Evolutionary conservation across 345 rosid species (phyloP).

Genomic region (Crucihimalaya himalaica): DNA sequence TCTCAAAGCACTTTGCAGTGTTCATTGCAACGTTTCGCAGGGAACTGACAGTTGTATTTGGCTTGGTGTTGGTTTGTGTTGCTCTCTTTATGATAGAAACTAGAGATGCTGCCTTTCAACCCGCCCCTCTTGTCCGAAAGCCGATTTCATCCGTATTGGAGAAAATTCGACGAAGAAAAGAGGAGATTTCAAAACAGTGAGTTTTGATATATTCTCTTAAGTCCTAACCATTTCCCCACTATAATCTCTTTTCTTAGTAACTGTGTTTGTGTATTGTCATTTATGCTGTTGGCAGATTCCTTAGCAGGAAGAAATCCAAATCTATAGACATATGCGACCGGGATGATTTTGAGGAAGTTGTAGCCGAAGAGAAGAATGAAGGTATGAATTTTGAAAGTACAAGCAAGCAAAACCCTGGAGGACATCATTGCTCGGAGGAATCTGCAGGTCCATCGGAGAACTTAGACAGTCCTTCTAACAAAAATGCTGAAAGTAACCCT

Average conservation of each 20-base stretch:
- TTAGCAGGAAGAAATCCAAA: slow-evolving; percentile 39
- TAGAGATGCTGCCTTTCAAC: slow-evolving; percentile 73
- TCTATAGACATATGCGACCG: slow-evolving; percentile 32
- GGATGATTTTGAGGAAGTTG: slow-evolving; percentile 39
- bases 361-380: slow-evolving; percentile 25
- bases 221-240: background rate
- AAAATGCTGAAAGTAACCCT: slow-evolving; percentile 34
- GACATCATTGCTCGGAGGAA: slow-evolving; percentile 28
- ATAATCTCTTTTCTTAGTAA: background rate
- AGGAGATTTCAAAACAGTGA: slow-evolving; percentile 72
- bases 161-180: slow-evolving; percentile 80
- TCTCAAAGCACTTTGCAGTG: background rate
- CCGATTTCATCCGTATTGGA: slow-evolving; percentile 81
- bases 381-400: slow-evolving; percentile 21
- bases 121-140: slow-evolving; percentile 63
- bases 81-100: slow-evolving; percentile 52
- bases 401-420: slow-evolving; percentile 22
- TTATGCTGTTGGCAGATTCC: slow-evolving; percentile 43
- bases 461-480: slow-evolving; percentile 33
- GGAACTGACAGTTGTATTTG: background rate
- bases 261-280: background rate
- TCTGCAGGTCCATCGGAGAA: slow-evolving; percentile 38
- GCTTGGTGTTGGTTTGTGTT: slow-evolving; percentile 14
- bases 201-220: slow-evolving; percentile 17
- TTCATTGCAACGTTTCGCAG: background rate